Percentiles rank a stretch among this genome's conserved stretches.
These are phyloP conservation scores for Prunus mongolica DNA, from an alignment of 306 rosid species.

Conservation along the genomic window DNA sequence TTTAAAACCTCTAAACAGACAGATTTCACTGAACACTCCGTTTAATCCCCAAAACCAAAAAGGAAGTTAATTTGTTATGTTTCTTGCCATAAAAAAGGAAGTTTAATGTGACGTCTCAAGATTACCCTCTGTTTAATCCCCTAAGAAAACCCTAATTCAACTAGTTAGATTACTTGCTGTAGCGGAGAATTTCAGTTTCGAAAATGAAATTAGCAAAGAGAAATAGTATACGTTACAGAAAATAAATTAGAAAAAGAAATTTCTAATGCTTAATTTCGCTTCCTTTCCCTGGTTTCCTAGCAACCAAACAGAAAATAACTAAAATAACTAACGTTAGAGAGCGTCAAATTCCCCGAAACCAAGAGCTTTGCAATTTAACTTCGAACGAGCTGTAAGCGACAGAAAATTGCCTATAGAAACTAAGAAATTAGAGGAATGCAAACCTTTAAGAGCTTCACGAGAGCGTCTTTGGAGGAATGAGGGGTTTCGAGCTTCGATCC, in stretches of 20 bases:
- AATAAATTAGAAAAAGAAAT: background rate
- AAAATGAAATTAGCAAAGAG: background rate
- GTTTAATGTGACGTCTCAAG: background rate
- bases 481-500: constrained; percentile 84
- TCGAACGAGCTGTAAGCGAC: background rate
- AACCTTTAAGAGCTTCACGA: constrained; percentile 86
- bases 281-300: background rate
- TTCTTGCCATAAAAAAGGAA: background rate
- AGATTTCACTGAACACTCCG: constrained; percentile 4
- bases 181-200: background rate
- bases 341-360: constrained; percentile 8
- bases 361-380: background rate
- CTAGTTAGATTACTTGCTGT: background rate
- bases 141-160: constrained; percentile 21
- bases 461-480: constrained; percentile 79
- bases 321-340: constrained; percentile 24
- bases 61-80: too few relatives aligned
- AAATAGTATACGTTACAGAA: background rate
- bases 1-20: background rate
- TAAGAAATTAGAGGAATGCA: constrained; percentile 25
- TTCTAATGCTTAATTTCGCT: background rate
- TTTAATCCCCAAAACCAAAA: background rate
- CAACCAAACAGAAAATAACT: constrained; percentile 23
- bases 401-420: constrained; percentile 1
- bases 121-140: background rate